These are phyloP conservation scores for Pyropia yezoensis DNA, from an alignment of 23 red algal genomes.

Conservation along the genomic window DNA sequence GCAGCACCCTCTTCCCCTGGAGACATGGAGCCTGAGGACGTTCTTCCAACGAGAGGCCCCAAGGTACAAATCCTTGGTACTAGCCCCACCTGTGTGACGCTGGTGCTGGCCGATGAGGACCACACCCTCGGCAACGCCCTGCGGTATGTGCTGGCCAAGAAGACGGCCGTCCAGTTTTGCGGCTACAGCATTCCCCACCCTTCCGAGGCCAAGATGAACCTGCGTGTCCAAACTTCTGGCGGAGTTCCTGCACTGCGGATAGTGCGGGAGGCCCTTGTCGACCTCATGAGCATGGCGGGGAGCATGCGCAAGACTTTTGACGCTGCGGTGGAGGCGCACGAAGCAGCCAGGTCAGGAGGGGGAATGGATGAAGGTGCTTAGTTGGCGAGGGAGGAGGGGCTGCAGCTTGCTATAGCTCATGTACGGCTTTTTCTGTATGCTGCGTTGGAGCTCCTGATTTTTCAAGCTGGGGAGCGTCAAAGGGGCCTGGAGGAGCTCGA, in stretches of 20 bases:
- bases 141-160: constrained; percentile 75
- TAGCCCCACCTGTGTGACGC: constrained; percentile 41
- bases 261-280: constrained; percentile 33
- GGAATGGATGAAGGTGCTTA: too few relatives aligned
- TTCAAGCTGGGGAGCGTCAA: too few relatives aligned
- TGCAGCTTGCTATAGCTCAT: too few relatives aligned
- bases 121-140: constrained; percentile 95
- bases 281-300: constrained; percentile 29
- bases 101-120: constrained; percentile 68
- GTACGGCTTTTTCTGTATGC: too few relatives aligned
- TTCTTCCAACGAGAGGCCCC: background rate
- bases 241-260: constrained; percentile 18
- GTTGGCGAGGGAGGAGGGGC: too few relatives aligned
- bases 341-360: constrained; percentile 11
- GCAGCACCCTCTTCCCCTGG: too few relatives aligned
- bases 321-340: constrained; percentile 23
- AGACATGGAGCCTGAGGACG: background rate
- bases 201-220: constrained; percentile 78
- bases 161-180: constrained; percentile 58
- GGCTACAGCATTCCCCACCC: constrained; percentile 98
- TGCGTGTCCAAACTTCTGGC: constrained; percentile 71
- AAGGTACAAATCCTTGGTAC: constrained; percentile 30
- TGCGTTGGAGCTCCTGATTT: too few relatives aligned
- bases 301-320: constrained; percentile 25
- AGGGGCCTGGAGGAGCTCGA: too few relatives aligned